phyloP scores from a whole-genome alignment of 1,284 basidiomycete genomes.

The Pseudozyma pruni region DNA sequence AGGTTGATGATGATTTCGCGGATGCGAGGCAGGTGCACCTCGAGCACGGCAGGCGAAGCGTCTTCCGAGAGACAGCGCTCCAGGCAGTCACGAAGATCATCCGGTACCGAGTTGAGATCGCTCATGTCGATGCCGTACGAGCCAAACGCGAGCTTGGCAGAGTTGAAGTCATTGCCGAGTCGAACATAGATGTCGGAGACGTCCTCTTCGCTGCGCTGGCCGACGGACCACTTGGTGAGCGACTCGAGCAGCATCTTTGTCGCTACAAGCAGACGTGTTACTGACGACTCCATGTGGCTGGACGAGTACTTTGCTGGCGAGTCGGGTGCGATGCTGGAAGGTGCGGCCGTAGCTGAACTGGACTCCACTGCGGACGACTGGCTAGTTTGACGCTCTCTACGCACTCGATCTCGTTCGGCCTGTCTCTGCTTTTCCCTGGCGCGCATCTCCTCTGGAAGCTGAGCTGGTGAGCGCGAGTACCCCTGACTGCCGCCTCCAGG shows the following conservation, averaged over 20 bases:
- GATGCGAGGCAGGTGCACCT: slow-evolving; percentile 88
- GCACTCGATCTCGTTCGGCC: slow-evolving; percentile 38
- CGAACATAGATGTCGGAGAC: slow-evolving; percentile 97
- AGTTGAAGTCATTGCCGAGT: slow-evolving; percentile 96
- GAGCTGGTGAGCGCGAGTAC: slow-evolving; percentile 37
- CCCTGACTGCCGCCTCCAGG: slow-evolving; percentile 14
- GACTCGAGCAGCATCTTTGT: slow-evolving; percentile 94
- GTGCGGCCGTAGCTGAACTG: slow-evolving; percentile 7
- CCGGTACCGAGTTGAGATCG: slow-evolving; percentile 86
- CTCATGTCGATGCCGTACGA: slow-evolving; percentile 90
- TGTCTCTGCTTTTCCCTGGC: slow-evolving; percentile 46
- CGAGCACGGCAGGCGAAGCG: slow-evolving; percentile 84
- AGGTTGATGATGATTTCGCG: slow-evolving; percentile 92
- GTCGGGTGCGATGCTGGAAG: slow-evolving; percentile 14
- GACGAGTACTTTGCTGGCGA: slow-evolving; percentile 46
- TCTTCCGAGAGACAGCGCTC: slow-evolving; percentile 92
- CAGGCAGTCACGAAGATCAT: slow-evolving; percentile 86
- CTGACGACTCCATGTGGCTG: slow-evolving; percentile 81
- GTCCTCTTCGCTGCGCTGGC: slow-evolving; percentile 79
- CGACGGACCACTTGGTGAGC: slow-evolving; percentile 75
- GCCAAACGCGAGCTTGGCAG: slow-evolving; percentile 87
- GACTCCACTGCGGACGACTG: slow-evolving; percentile 23
- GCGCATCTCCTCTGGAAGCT: slow-evolving; percentile 52
- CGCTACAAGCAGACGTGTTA: slow-evolving; percentile 90
- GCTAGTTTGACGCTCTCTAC: slow-evolving; percentile 37